Evolutionary conservation across 2,329 filamentous ascomycete genomes (phyloP), one percentile per base, ranked within the genome.

Genomic region (Fusarium graminum): DNA sequence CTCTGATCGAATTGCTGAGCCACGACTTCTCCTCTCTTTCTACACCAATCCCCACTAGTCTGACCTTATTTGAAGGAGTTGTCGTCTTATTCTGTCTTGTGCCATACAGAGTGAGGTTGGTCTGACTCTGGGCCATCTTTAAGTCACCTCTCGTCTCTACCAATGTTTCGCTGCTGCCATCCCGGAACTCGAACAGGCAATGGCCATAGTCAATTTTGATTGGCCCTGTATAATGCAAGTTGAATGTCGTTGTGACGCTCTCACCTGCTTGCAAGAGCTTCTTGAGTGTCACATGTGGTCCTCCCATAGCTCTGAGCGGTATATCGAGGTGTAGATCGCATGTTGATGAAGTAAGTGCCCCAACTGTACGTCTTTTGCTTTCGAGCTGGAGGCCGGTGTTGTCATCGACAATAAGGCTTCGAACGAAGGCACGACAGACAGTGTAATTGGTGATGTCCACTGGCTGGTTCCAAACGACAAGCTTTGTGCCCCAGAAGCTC

Each of bases 121-220:
- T 72, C 13, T 70, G 56, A 10, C 72, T 74, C 29, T 63, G 63
- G 36, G 66, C 63, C 26, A 78, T 74, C 30, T 64, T 69, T 46
- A 79, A 42, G 4, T 68, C 55, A 3, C 76, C 77, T 49, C 63
- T 71, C 39, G 79, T 50, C 42, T 68, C 59, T 29, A 73, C 74
- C 32, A 77, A 38, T 10, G 63, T 55, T 36, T 73, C 60, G n/a
- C 69, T 69, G 19, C 65, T 59, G 25, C 65, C 61, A 36, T 73
- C 74, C 38, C 70, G 67, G 25, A 79, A 63, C 57, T 77, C 74
- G 28, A 79, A 79, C 17, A 67, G 53, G 51, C 74, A 74, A 16
- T 54, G 39, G 4, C 74, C 76, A 49, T 74, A 68, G 28, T 75
- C 70, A 7, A 79, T 70, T 57, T 77, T 75, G 30, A 78, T 67